A percentile compares a stretch with the other conserved stretches of the same genome.
phyloP scores from a whole-genome alignment of 768 basidiomycete genomes.

The Tylopilus balloui region DNA sequence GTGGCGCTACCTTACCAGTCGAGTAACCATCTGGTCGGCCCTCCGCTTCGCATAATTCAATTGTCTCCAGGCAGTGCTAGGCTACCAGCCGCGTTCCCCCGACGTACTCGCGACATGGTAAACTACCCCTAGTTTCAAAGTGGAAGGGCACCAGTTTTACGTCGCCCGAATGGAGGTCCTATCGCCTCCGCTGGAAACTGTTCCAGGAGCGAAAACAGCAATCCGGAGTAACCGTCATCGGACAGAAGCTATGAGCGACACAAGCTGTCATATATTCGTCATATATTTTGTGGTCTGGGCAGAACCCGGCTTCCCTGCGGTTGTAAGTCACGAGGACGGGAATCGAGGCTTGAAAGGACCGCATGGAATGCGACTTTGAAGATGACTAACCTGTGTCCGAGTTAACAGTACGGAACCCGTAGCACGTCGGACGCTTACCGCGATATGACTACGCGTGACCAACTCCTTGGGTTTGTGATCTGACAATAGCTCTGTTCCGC shows the following conservation, averaged over 20 bases:
- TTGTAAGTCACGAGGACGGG: conserved; percentile 4
- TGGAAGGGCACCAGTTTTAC: not conserved
- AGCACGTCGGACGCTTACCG: not conserved
- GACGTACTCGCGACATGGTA: conserved; percentile 1
- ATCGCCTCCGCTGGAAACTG: not conserved
- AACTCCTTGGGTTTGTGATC: not conserved
- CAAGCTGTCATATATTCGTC: not conserved
- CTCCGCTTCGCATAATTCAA: not conserved
- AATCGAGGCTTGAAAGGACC: conserved; percentile 1
- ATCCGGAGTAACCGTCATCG: not conserved
- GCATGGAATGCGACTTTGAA: conserved; percentile 6
- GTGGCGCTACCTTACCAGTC: not conserved
- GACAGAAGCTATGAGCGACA: not conserved
- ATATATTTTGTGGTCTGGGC: not conserved
- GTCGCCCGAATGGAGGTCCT: conserved; percentile 4
- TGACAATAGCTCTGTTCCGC: not conserved
- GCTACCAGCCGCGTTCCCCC: not conserved
- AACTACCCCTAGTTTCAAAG: conserved; percentile 8
- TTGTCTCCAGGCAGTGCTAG: not conserved
- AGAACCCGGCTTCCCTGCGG: not conserved
- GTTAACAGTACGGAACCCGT: not conserved
- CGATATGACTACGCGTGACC: not conserved
- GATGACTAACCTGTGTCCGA: not conserved
- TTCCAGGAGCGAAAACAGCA: not conserved
- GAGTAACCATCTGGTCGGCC: not conserved